Conservation (phyloP, 108 stramenopile species). For the Cyclotella baltica region DNA sequence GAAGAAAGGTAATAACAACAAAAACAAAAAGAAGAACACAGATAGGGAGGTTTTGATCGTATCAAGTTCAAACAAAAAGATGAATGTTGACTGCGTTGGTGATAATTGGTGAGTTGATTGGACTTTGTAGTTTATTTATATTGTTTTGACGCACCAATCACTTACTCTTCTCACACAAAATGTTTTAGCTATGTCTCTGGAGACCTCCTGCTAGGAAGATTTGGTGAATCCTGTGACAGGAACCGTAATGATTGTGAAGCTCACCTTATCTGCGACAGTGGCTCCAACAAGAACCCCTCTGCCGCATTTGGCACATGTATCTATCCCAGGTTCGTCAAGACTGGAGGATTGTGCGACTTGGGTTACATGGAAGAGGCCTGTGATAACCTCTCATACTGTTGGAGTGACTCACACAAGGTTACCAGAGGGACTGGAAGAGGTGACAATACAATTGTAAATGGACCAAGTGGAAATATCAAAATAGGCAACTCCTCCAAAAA, state of each 20-base stretch:
- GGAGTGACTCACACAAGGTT: neutral
- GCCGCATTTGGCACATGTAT: conserved; percentile 9
- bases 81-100: conserved; percentile 20
- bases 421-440: neutral
- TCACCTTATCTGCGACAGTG: conserved; percentile 7
- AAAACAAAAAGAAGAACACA: conserved; percentile 1
- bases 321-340: conserved; percentile 9
- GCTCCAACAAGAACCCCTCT: neutral
- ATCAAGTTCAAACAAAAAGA: neutral
- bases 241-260: neutral
- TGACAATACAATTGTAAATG: neutral
- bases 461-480: neutral
- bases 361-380: conserved; percentile 2
- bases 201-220: conserved; percentile 15
- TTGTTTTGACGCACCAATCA: no score
- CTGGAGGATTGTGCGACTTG: neutral
- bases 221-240: conserved; percentile 10
- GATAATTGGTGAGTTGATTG: conserved; percentile 18
- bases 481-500: neutral
- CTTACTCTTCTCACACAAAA: no score
- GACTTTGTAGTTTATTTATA: neutral
- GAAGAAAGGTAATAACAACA: conserved; percentile 15
- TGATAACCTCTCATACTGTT: conserved; percentile 3
- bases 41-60: conserved; percentile 33
- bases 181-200: conserved; percentile 8